Evolutionary conservation across 2,329 filamentous ascomycete genomes (phyloP).

Genomic region (Clonostachys rosea): DNA sequence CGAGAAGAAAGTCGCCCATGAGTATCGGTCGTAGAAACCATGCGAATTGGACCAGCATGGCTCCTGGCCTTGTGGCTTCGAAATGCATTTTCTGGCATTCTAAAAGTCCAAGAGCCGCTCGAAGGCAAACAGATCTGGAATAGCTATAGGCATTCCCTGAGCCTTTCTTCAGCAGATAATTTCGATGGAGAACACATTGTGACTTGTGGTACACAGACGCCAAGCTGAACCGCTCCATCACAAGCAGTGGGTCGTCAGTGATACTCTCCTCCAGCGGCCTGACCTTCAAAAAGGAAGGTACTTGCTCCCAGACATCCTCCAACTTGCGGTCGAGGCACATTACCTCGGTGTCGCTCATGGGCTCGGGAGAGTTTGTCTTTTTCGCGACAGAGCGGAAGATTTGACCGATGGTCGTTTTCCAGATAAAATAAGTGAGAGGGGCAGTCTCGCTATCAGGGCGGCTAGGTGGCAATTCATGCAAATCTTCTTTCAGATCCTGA

Average conservation of each 20-base stretch:
- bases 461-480: constrained; percentile 2
- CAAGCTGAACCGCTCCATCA: constrained; percentile 50
- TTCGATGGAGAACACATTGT: constrained; percentile 50
- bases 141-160: constrained; percentile 21
- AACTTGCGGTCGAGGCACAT: constrained; percentile 40
- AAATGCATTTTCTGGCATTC: constrained; percentile 40
- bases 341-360: constrained; percentile 43
- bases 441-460: constrained; percentile 5
- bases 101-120: constrained; percentile 43
- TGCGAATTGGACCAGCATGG: constrained; percentile 32
- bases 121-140: constrained; percentile 44
- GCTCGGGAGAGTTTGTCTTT: constrained; percentile 41
- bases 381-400: constrained; percentile 45
- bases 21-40: constrained; percentile 40
- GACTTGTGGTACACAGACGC: constrained; percentile 48
- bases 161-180: constrained; percentile 37
- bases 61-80: constrained; percentile 35
- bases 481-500: constrained; percentile 5
- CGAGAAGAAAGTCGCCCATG: constrained; percentile 44
- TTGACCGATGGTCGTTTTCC: constrained; percentile 40
- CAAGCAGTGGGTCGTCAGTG: constrained; percentile 35
- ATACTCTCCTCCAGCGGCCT: constrained; percentile 42
- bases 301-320: constrained; percentile 33
- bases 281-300: constrained; percentile 44
- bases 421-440: constrained; percentile 48